Evolutionary conservation across 345 rosid species (phyloP).

Genomic region (Eucalyptus polyanthemos): DNA sequence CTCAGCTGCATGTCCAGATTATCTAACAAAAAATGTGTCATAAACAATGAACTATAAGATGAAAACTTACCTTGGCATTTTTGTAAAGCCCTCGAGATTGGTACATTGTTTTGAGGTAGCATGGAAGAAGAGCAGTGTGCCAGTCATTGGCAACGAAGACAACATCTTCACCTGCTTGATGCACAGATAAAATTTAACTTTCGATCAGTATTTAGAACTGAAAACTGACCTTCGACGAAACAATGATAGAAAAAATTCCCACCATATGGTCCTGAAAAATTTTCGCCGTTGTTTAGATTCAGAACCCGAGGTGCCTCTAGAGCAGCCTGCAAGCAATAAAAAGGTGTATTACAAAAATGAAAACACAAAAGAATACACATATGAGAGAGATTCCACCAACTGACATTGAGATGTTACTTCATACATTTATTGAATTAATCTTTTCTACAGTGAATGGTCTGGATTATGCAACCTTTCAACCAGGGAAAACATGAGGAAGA

Average conservation of each 20-base stretch:
- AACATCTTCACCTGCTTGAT: slow-evolving; percentile 62
- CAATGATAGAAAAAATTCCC: neutral
- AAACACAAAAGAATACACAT: neutral
- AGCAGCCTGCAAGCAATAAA: slow-evolving; percentile 56
- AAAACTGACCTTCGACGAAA: neutral
- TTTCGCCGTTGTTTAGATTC: slow-evolving; percentile 35
- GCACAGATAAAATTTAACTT: neutral
- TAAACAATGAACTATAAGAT: neutral
- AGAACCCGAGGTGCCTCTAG: slow-evolving; percentile 82
- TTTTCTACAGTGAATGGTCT: neutral
- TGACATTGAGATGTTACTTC: neutral
- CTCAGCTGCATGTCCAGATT: neutral
- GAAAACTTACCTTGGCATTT: slow-evolving; percentile 54
- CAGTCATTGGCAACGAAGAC: slow-evolving; percentile 84
- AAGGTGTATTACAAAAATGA: neutral
- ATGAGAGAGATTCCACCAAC: neutral
- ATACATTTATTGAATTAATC: neutral
- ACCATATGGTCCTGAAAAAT: slow-evolving; percentile 93
- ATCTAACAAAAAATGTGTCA: neutral
- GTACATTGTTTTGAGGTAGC: slow-evolving; percentile 68
- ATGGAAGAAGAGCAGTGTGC: slow-evolving; percentile 92
- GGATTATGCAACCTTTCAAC: neutral
- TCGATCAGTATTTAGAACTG: neutral
- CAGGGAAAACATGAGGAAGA: neutral
- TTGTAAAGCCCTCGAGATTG: slow-evolving; percentile 55